Evolutionary conservation across 305 asterid species (phyloP).

Genomic region (Fraxinus latifolia): DNA sequence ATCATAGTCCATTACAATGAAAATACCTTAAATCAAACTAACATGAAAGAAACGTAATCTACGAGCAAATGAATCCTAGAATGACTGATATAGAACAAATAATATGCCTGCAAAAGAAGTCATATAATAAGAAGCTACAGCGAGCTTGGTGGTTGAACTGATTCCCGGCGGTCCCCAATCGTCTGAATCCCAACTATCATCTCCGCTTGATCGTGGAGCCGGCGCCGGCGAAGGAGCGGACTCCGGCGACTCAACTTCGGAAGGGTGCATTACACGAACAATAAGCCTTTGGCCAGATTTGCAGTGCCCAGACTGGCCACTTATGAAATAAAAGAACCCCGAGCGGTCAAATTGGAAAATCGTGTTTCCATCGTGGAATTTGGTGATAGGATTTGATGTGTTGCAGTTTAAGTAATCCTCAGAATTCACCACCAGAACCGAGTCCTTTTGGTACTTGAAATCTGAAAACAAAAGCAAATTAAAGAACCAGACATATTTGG

Average conservation of each 20-base stretch:
- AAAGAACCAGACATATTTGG: background rate
- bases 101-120: constrained; percentile 30
- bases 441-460: constrained; percentile 61
- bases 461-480: constrained; percentile 28
- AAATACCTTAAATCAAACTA: background rate
- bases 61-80: background rate
- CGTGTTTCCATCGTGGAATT: constrained; percentile 51
- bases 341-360: constrained; percentile 44
- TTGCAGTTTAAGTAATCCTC: constrained; percentile 51
- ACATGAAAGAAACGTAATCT: background rate
- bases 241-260: constrained; percentile 28
- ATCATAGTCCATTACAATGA: background rate
- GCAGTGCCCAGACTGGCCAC: constrained; percentile 63
- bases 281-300: constrained; percentile 55
- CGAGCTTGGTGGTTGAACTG: constrained; percentile 30
- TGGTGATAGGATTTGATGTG: constrained; percentile 47
- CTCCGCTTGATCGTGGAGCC: background rate
- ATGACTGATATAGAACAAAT: constrained; percentile 23
- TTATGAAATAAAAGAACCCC: constrained; percentile 66
- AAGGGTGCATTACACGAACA: constrained; percentile 63
- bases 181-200: constrained; percentile 26
- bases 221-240: constrained; percentile 9
- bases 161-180: constrained; percentile 26
- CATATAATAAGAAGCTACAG: constrained; percentile 29
- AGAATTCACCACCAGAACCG: constrained; percentile 54